Evolutionary conservation across 257 asterid species (phyloP).

Genomic region (Ophiorrhiza pumila): DNA sequence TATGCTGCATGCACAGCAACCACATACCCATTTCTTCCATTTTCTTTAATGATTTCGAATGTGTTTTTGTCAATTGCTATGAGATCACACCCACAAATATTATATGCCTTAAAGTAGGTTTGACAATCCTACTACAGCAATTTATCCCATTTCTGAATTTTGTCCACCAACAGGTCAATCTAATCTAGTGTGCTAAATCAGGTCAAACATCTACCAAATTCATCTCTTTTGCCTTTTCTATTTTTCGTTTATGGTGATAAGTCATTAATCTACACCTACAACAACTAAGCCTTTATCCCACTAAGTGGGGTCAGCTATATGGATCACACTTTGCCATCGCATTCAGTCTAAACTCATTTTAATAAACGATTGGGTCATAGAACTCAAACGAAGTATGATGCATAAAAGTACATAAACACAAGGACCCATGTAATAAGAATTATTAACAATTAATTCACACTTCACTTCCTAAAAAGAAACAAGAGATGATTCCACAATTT

Average conservation of each 20-base stretch:
- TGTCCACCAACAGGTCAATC: background rate
- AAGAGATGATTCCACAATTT: background rate
- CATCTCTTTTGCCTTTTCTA: background rate
- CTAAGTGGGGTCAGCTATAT: no score
- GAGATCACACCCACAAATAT: background rate
- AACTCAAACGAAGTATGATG: no score
- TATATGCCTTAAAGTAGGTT: background rate
- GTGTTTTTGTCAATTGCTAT: background rate
- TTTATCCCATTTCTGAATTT: background rate
- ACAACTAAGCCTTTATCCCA: no score
- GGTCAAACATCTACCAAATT: no score
- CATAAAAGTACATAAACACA: background rate
- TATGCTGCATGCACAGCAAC: background rate
- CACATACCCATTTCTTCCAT: background rate
- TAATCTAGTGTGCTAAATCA: background rate
- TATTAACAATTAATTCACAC: no score
- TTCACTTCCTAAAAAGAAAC: no score
- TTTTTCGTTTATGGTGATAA: background rate
- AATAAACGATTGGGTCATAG: no score
- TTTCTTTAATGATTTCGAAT: background rate
- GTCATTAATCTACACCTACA: background rate
- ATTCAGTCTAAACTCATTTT: no score
- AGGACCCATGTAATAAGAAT: background rate
- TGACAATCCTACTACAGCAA: background rate
- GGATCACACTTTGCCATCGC: no score